These are phyloP conservation scores for Didymella arachidicola DNA, from an alignment of 2,329 filamentous ascomycete genomes.

Conservation along the genomic window DNA sequence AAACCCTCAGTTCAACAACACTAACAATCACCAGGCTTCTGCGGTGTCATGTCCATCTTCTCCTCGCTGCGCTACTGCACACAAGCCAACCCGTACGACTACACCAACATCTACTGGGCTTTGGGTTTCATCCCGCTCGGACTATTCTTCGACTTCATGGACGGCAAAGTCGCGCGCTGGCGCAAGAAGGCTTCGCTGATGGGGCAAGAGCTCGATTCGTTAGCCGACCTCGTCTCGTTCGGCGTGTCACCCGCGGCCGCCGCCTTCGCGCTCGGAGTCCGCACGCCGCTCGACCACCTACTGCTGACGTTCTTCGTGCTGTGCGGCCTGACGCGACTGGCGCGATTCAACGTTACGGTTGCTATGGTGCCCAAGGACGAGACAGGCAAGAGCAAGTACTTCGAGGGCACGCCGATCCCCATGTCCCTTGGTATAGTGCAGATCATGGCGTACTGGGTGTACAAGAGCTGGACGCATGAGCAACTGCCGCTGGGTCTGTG, in stretches of 20 bases:
- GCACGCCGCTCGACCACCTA: slow-evolving; percentile 82
- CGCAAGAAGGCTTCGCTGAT: slow-evolving; percentile 96
- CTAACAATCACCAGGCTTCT: slow-evolving; percentile 66
- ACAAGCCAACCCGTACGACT: slow-evolving; percentile 67
- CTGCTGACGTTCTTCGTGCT: slow-evolving; percentile 89
- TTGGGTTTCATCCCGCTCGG: slow-evolving; percentile 84
- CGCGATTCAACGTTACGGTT: slow-evolving; percentile 97
- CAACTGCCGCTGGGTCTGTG: slow-evolving; percentile 78
- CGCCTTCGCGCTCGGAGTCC: slow-evolving; percentile 88
- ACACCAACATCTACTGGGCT: slow-evolving; percentile 79
- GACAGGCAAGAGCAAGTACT: slow-evolving; percentile 90
- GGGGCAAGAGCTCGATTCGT: slow-evolving; percentile 95
- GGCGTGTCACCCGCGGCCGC: slow-evolving; percentile 87
- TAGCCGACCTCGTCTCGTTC: slow-evolving; percentile 96
- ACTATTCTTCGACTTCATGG: slow-evolving; percentile 97
- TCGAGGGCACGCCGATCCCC: slow-evolving; percentile 96
- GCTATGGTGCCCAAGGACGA: slow-evolving; percentile 88
- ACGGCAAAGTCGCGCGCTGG: slow-evolving; percentile 96
- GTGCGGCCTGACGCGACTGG: slow-evolving; percentile 89
- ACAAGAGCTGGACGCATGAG: slow-evolving; percentile 78
- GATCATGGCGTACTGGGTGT: slow-evolving; percentile 90
- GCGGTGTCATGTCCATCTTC: slow-evolving; percentile 94
- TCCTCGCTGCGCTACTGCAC: slow-evolving; percentile 94
- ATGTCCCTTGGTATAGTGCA: slow-evolving; percentile 82
- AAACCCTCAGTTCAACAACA: background rate